These are phyloP conservation scores for Rheum nobile DNA, from an alignment of 148 eudicot species.

Conservation along the genomic window DNA sequence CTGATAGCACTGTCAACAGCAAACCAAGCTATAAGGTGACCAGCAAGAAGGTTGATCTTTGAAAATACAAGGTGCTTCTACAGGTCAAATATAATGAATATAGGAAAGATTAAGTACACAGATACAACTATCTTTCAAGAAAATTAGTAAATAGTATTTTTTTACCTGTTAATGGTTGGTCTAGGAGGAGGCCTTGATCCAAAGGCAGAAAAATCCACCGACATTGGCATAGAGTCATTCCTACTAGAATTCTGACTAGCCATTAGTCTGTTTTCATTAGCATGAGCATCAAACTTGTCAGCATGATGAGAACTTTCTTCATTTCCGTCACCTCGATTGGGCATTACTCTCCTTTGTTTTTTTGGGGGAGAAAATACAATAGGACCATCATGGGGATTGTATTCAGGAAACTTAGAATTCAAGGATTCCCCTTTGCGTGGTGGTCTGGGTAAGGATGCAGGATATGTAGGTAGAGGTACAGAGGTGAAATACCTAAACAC, in stretches of 20 bases:
- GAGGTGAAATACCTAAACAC: constrained; percentile 69
- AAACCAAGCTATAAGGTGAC: background rate
- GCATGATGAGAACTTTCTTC: constrained; percentile 42
- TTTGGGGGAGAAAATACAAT: constrained; percentile 91
- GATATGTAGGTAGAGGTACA: constrained; percentile 71
- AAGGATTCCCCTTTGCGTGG: constrained; percentile 51
- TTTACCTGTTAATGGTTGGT: constrained; percentile 91
- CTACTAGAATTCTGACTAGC: constrained; percentile 41
- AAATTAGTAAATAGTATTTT: background rate
- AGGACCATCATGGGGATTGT: constrained; percentile 61
- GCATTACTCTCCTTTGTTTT: constrained; percentile 82
- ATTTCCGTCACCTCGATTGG: constrained; percentile 51
- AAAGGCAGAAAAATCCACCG: constrained; percentile 75
- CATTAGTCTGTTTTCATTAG: constrained; percentile 34
- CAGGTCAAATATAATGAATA: background rate
- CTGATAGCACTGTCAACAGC: background rate
- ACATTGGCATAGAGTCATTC: constrained; percentile 62
- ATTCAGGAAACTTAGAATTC: constrained; percentile 38
- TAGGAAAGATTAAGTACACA: background rate
- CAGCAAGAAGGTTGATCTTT: background rate
- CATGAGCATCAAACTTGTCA: constrained; percentile 49
- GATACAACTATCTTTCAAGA: background rate
- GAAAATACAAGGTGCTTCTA: background rate
- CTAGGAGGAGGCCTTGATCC: constrained; percentile 64
- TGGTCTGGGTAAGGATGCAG: constrained; percentile 76